phyloP scores from a whole-genome alignment of 163 green algal genomes.

The Dunaliella salina region DNA sequence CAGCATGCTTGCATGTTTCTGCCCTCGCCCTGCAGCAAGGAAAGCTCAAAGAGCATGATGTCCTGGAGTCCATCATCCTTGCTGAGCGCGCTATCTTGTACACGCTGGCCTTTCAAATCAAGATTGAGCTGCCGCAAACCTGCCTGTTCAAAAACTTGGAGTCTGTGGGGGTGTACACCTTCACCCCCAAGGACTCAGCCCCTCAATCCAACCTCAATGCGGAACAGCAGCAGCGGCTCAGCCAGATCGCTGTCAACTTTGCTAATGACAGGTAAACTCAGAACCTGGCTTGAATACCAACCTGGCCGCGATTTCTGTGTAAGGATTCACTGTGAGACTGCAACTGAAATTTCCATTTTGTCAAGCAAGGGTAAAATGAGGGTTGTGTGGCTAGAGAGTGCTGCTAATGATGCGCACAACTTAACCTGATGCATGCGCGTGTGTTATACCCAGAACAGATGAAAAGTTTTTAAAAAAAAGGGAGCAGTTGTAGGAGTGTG shows the following conservation, averaged over 20 bases:
- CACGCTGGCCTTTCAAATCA: conserved; percentile 10
- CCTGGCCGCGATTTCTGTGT: too few relatives aligned
- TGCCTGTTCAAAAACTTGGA: neutral
- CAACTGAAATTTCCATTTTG: too few relatives aligned
- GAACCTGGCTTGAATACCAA: too few relatives aligned
- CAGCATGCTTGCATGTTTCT: neutral
- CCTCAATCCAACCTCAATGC: neutral
- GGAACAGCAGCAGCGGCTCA: neutral
- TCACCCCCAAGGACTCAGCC: neutral
- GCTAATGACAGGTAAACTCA: neutral
- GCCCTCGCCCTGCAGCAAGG: neutral
- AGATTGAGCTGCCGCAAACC: conserved; percentile 1
- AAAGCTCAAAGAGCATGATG: conserved; percentile 5
- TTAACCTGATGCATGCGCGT: too few relatives aligned
- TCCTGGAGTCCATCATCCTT: conserved; percentile 1
- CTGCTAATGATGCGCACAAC: too few relatives aligned
- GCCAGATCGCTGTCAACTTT: neutral
- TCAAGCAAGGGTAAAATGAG: too few relatives aligned
- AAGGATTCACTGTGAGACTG: too few relatives aligned
- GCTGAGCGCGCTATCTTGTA: conserved; percentile 14
- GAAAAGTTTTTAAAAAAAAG: too few relatives aligned
- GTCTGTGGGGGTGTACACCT: neutral
- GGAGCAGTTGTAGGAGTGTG: too few relatives aligned
- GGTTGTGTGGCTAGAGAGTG: too few relatives aligned
- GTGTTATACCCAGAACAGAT: too few relatives aligned